Conservation (phyloP, 345 rosid species). For the Populus deltoides region DNA sequence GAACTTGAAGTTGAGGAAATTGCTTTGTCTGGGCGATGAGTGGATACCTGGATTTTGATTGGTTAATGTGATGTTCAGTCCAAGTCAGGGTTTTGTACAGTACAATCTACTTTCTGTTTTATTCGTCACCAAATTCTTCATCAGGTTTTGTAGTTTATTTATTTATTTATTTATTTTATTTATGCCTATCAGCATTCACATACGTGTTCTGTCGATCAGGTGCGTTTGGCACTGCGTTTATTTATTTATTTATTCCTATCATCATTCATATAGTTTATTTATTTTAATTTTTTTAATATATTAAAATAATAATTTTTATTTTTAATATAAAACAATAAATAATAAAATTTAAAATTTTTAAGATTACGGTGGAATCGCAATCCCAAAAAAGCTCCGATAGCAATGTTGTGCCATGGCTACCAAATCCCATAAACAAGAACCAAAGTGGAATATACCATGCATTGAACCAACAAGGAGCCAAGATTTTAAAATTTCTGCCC, state of each 20-base stretch:
- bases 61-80: slow-evolving; percentile 2
- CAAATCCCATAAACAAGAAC: not conserved
- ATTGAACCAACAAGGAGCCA: not conserved
- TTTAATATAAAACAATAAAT: no score
- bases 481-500: not conserved
- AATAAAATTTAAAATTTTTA: no score
- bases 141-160: not conserved
- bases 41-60: slow-evolving; percentile 8
- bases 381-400: not conserved
- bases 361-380: no score
- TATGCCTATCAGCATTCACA: not conserved
- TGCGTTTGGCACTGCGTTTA: no score
- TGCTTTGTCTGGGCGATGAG: not conserved
- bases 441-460: not conserved
- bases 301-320: no score
- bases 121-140: not conserved
- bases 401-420: not conserved
- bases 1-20: slow-evolving; percentile 6
- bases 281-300: no score
- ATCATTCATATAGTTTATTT: no score
- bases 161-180: not conserved
- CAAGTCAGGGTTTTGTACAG: not conserved
- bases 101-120: not conserved
- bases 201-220: not conserved
- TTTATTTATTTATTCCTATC: no score